These are phyloP conservation scores for Caryopteris hybrid DNA, from an alignment of 305 asterid genomes.

Conservation along the genomic window DNA sequence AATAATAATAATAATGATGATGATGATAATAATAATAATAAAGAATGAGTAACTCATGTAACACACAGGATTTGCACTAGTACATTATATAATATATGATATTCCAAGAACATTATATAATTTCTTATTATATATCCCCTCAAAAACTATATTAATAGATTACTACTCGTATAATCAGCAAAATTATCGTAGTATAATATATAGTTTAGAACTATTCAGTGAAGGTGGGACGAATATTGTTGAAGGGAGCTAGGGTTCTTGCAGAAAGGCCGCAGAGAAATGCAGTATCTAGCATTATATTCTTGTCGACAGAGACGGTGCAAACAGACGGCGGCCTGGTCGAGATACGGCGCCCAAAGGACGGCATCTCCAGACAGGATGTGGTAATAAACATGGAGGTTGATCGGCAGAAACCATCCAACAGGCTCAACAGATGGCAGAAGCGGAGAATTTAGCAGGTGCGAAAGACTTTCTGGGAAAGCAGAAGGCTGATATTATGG, in stretches of 20 bases:
- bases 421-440: conserved; percentile 44
- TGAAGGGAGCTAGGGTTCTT: conserved; percentile 38
- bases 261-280: conserved; percentile 36
- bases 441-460: conserved; percentile 23
- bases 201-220: no score
- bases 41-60: no score
- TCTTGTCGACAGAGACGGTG: conserved; percentile 31
- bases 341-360: conserved; percentile 26
- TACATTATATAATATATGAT: no score
- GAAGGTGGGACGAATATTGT: conserved; percentile 43
- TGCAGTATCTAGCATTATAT: conserved; percentile 39
- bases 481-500: conserved; percentile 15
- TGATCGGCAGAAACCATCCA: conserved; percentile 35
- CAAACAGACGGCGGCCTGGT: conserved; percentile 28
- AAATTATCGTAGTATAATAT: no score
- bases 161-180: no score
- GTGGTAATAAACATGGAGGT: conserved; percentile 28
- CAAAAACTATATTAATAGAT: no score
- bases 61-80: no score
- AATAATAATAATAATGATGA: no score
- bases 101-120: no score
- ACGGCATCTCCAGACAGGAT: conserved; percentile 1
- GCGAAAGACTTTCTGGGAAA: conserved; percentile 23
- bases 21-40: no score
- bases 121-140: no score